Conservation (phyloP, 139 green algal species). For the Gonium pectorale region DNA sequence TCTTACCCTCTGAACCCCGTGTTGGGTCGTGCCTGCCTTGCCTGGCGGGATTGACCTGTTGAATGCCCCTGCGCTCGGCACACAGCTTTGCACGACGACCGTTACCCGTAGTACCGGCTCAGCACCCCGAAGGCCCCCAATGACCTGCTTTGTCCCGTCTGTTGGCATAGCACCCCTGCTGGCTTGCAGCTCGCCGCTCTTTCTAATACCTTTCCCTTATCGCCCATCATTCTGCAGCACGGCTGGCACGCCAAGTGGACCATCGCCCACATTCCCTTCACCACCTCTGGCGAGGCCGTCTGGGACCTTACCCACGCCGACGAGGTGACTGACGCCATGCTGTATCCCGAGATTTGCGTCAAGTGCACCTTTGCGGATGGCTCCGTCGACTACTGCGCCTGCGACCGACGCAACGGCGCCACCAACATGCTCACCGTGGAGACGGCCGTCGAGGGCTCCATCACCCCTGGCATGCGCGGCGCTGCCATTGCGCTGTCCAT, state of each 20-base stretch:
- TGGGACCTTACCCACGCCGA: slow-evolving; percentile 28
- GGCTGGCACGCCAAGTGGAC: slow-evolving; percentile 38
- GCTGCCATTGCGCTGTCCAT: slow-evolving; percentile 57
- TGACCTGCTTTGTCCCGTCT: too few species aligned
- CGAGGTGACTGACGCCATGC: slow-evolving; percentile 43
- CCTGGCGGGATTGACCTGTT: too few species aligned
- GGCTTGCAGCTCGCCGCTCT: not conserved
- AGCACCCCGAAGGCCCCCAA: too few species aligned
- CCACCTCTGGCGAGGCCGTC: not conserved
- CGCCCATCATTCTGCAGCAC: not conserved
- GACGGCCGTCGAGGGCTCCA: slow-evolving; percentile 30
- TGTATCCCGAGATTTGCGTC: slow-evolving; percentile 54
- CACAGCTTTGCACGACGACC: too few species aligned
- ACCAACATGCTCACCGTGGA: slow-evolving; percentile 32
- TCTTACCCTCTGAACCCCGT: too few species aligned
- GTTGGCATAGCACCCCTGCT: too few species aligned
- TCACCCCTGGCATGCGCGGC: slow-evolving; percentile 47
- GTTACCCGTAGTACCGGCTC: too few species aligned
- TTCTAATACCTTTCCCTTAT: too few species aligned
- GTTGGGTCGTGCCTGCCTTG: too few species aligned
- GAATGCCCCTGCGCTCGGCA: too few species aligned
- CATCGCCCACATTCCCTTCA: not conserved
- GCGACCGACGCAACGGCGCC: slow-evolving; percentile 14
- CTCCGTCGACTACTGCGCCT: slow-evolving; percentile 18
- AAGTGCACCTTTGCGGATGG: slow-evolving; percentile 34